Conservation (phyloP, 306 rosid genomes). For the Ormosia semicastrata region DNA sequence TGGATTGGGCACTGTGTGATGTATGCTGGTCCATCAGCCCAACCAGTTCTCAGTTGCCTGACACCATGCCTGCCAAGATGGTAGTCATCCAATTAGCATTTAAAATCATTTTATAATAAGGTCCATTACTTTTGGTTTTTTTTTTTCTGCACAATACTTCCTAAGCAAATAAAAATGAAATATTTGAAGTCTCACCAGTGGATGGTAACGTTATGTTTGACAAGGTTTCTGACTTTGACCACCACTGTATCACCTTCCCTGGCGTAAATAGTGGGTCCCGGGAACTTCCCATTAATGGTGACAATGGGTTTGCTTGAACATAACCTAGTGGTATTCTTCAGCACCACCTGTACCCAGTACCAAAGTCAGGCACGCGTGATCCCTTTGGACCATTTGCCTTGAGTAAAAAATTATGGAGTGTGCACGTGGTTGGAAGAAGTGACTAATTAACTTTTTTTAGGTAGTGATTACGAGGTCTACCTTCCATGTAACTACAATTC, state of each 20-base stretch:
- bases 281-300: conserved; percentile 69
- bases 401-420: background rate
- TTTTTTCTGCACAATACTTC: background rate
- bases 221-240: conserved; percentile 60
- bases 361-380: background rate
- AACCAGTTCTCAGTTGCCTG: conserved; percentile 69
- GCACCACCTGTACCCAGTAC: conserved; percentile 55
- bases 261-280: conserved; percentile 84
- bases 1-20: conserved; percentile 81
- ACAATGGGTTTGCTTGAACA: conserved; percentile 69
- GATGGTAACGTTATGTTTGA: conserved; percentile 52
- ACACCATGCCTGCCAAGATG: conserved; percentile 64
- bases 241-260: conserved; percentile 80
- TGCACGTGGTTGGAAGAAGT: conserved; percentile 1
- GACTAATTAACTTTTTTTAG: background rate
- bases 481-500: background rate
- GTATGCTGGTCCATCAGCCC: conserved; percentile 85
- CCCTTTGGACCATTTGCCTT: background rate
- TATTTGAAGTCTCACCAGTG: conserved; percentile 56
- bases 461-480: background rate
- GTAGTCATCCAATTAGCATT: background rate
- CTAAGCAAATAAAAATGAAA: background rate
- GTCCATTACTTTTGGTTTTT: background rate
- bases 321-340: conserved; percentile 49
- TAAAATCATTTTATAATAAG: background rate